Base-by-base conservation (phyloP, 441 rosid species). In the Rhodomyrtus psidioides region DNA sequence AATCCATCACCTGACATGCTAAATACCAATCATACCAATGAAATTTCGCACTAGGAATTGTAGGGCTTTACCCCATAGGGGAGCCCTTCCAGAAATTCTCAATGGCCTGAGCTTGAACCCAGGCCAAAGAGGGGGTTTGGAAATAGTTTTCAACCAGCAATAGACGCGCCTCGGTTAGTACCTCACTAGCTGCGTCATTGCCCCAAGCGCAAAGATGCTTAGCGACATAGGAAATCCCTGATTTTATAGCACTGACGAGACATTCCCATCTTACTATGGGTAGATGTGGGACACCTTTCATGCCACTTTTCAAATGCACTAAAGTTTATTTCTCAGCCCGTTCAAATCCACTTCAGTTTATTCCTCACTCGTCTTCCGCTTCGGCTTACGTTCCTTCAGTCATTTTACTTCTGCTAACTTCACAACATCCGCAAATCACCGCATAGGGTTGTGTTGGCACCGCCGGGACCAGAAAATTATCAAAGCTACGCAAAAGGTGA, bases 121-220 rank as follows among this genome's bases (percentile, higher is more conserved):
- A 88, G 93, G 92, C 94, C 94, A 19, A 86, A 7, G 93, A 95
- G 94, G 95, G 95, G 96, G 94, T 93, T 93, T 93, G 98, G 96
- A 95, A 94, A 95, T 95, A 96, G 98, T 94, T 96, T 95, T 95
- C 98, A 96, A 95, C 98, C 96, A 95, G 99, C 97, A 95, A 95
- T 93, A 88, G 96, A 95, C 95, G 95, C 95, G 95, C 96, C 96
- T 96, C 97, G 93, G 96, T 95, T 94, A 93, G 87, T 28, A 93
- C 95, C 94, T 93, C 97, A 94, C 84, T 57, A 94, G 97, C 98
- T 94, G 96, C 98, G 96, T 94, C 99, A 95, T 94, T 96, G 98
- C 96, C 99, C 97, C 97, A 92, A 95, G 95, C 94, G 94, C 97
- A 94, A 93, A 93, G 94, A 92, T 89, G 9, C 55, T 17, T 16